phyloP scores from a whole-genome alignment of 345 rosid genomes.

The Eucalyptus marginata region DNA sequence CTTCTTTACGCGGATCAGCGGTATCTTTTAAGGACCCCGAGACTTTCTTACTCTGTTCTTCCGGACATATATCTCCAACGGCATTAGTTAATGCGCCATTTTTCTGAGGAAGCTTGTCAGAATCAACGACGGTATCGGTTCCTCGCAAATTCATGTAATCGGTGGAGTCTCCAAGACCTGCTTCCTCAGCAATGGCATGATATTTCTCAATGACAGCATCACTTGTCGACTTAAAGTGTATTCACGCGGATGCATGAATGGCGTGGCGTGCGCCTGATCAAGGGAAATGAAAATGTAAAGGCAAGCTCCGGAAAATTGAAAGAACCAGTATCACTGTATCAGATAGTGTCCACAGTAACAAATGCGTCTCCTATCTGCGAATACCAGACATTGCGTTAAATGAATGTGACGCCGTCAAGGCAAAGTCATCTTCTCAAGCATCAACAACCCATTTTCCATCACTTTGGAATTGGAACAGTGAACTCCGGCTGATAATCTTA shows the following conservation, averaged over 20 bases:
- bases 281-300: not conserved
- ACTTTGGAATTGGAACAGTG: not conserved
- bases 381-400: not conserved
- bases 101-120: not conserved
- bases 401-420: not conserved
- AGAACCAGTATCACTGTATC: not conserved
- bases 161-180: conserved; percentile 3
- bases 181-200: conserved; percentile 15
- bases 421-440: not conserved
- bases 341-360: not conserved
- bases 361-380: not conserved
- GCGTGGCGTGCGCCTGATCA: conserved; percentile 57
- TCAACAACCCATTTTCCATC: not conserved
- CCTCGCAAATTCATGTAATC: conserved; percentile 7
- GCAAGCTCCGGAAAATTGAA: not conserved
- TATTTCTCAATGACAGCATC: conserved; percentile 51
- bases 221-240: conserved; percentile 31
- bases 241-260: conserved; percentile 88
- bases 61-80: not conserved
- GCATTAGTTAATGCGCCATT: not conserved
- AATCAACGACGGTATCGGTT: not conserved
- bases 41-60: not conserved
- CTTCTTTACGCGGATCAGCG: not conserved
- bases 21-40: not conserved
- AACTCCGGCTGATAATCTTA: not conserved